Conservation (phyloP, 179 eudicot genomes). For the Heliamphora pulchella region DNA sequence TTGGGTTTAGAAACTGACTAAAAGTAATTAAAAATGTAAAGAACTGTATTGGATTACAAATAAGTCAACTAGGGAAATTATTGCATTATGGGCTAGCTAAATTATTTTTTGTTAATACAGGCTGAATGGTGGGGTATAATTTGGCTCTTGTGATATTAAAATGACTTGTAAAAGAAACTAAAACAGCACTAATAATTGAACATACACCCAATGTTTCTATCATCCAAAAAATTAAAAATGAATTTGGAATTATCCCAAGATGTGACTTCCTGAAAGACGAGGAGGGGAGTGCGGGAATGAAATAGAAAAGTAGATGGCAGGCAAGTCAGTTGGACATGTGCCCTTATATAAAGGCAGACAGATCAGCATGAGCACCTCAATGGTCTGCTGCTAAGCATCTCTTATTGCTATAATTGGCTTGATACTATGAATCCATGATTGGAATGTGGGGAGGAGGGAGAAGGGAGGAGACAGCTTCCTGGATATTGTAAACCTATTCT, state of each 20-base stretch:
- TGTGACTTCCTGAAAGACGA: background rate
- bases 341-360: background rate
- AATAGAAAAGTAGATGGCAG: background rate
- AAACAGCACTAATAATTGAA: background rate
- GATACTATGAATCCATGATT: background rate
- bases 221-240: background rate
- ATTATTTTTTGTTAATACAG: background rate
- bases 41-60: constrained; percentile 4
- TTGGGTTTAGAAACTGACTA: background rate
- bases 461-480: background rate
- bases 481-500: background rate
- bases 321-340: constrained; percentile 9
- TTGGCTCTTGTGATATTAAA: background rate
- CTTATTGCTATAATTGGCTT: background rate
- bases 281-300: no score
- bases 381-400: background rate
- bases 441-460: background rate
- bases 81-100: background rate
- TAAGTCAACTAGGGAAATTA: background rate
- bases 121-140: background rate
- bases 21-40: background rate
- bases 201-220: background rate
- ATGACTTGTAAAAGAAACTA: background rate
- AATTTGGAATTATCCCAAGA: constrained; percentile 9
- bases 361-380: background rate